Base-by-base conservation (phyloP, 495 filamentous ascomycete genomes). In the Gamarada debralockiae region DNA sequence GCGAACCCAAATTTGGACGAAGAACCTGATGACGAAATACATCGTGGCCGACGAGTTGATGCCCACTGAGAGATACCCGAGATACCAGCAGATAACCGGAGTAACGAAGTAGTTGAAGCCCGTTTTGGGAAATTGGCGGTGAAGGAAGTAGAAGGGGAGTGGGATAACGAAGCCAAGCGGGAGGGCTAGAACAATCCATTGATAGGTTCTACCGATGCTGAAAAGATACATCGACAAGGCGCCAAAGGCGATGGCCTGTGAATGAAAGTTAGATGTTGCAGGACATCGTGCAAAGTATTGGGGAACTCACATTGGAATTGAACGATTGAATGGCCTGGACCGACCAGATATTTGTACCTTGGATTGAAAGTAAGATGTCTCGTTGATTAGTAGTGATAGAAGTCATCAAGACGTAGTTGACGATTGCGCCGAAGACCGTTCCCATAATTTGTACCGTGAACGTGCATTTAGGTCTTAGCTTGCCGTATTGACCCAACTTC, bases 1-100 rank as follows among this genome's bases (percentile, higher is more conserved):
- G 3, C 80, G 67, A 4, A 84, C 63, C 42, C 73, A 84, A 44
- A 66, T 72, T 61, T 84, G 81, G 5, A 65, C 56, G 41, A 67
- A 64, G 42, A 75, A 63, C 1, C 73, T 73, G 15, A 61, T 42
- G 43, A 66, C 27, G 55, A 73, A 68, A 61, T 57, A 69, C 15
- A 48, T 63, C 40, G 66, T 45, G 41, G 76, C 23, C 7, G 65
- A 61, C 18, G 64, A 65, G 53, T 70, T 73, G 56, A 70, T 65
- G 21, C 70, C 70, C 1, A 68, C 62, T 48, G 51, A 69, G 0
- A 72, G 53, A 21, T 47, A 64, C 24, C 67, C 69, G 20, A 66
- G 56, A 39, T 63, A 69, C 48, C 49, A 68, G 14, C 48, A 36
- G 39, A 59, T 55, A n/a, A 59, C 47, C 8, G 52, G 51, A 0